Base-by-base conservation (phyloP, 345 rosid genomes). In the Trapa incisa region DNA sequence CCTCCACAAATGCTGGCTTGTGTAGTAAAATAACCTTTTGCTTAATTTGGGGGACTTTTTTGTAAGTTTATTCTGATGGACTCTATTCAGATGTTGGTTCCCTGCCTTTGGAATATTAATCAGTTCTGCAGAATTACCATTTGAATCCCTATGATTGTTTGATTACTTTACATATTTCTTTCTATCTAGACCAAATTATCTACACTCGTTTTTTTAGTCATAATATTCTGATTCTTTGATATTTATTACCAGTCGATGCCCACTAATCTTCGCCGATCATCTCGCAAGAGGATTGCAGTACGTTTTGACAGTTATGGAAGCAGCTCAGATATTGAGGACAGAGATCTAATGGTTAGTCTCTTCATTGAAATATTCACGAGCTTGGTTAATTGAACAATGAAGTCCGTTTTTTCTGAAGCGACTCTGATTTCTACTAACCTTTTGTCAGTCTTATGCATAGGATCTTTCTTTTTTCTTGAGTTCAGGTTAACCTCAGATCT, bases 291-390 rank as follows among this genome's bases (percentile, higher is more conserved):
- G 80, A 57, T 84, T 68, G 77, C 96, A 66, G 93, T 86, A 72
- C 84, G 82, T 71, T 97, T 89, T 67, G 95, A 86, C 54, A 96
- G 71, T 76, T 95, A 81, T 76, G 86, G 91, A 13, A 89, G 85
- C 72, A 89, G 91, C 82, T 95, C 97, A 48, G 99, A 97, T 71
- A 86, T 89, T 71, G 97, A 88, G 77, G 99, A 91, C 78, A 96
- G 82, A 77, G 97, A 88, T 73, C 70, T 91, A 76, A 94, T 89
- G 99, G 99, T 91, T 69, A 81, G 88, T 72, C 72, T 57, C 35
- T 15, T 17, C 14, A 41, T 43, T 17, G 50, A 15, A 37, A 2
- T 50, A 65, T 38, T 32, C 14, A 61, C 39, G 33, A 64, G 10
- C 64, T 64, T 64, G 38, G 14, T 41, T 22, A 22, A 41, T 57